Percentiles rank a stretch among this genome's conserved stretches.
Evolutionary conservation across 495 filamentous ascomycete species (phyloP).

Genomic region (Neurospora sp.): DNA sequence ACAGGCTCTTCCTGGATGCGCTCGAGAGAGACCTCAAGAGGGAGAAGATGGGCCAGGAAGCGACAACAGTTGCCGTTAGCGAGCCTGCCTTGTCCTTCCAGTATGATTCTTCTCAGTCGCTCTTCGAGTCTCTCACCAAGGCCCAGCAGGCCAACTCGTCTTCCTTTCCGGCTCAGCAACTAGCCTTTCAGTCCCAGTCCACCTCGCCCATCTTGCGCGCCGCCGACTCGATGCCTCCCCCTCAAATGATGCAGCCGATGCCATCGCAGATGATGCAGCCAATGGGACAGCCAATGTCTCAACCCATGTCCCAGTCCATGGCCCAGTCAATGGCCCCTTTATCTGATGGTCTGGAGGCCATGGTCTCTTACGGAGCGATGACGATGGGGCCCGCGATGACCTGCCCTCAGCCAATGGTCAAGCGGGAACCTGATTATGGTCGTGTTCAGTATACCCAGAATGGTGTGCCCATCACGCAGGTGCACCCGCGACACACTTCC

Average conservation of each 20-base stretch:
- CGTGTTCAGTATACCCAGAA: constrained; percentile 83
- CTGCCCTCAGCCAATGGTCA: constrained; percentile 60
- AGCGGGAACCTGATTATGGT: constrained; percentile 68
- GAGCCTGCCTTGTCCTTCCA: constrained; percentile 97
- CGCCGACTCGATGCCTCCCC: constrained; percentile 60
- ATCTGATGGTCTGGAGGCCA: constrained; percentile 66
- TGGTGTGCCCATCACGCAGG: constrained; percentile 69
- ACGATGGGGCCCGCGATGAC: constrained; percentile 48
- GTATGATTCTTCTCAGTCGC: constrained; percentile 96
- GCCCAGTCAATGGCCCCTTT: constrained; percentile 57
- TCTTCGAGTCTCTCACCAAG: constrained; percentile 99
- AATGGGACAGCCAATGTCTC: constrained; percentile 66
- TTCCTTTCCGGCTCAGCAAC: constrained; percentile 78
- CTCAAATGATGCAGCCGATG: constrained; percentile 55
- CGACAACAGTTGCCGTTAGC: constrained; percentile 89
- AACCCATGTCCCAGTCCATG: constrained; percentile 62
- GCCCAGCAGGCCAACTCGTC: constrained; percentile 97
- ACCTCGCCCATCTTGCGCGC: constrained; percentile 83
- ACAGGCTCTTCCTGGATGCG: constrained; percentile 93
- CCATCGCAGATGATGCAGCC: constrained; percentile 73
- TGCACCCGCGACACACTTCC: constrained; percentile 85
- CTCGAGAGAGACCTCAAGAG: constrained; percentile 95
- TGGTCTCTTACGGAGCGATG: constrained; percentile 65
- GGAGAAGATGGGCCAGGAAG: constrained; percentile 98
- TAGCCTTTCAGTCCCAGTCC: constrained; percentile 65